Evolutionary conservation across 2,329 filamentous ascomycete species (phyloP), one percentile per base, ranked within the genome.

Genomic region (Anthostomella pinea): DNA sequence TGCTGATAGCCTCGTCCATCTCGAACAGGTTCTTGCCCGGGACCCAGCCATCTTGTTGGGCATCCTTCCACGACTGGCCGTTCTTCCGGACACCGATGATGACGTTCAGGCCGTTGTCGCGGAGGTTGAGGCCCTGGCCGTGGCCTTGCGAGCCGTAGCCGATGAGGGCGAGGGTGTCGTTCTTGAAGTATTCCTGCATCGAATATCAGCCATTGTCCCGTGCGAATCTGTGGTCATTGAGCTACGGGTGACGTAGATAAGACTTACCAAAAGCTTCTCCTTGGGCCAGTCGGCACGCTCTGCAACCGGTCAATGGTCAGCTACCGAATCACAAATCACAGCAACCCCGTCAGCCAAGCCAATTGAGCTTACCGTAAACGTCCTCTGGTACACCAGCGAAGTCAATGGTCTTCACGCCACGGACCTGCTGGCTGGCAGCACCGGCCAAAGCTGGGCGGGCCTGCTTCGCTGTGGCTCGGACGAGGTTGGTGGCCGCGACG

Each of bases 11-110:
- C 73, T 95, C 90, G 64, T 94, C 89, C 57, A 98, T 85, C 60
- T 96, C 91, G 75, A 98, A 98, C 58, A 98, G 82, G 82, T 96
- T 98, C 81, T 91, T 95, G 70, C 90, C 93, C 62, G 88, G 85
- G 41, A 97, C 83, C 93, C 93, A 98, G 72, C 93, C 93, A 71
- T 98, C 93, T 72, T 95, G 83, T 63, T 87, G 69, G 58, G 93
- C 93, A 69, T 98, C 93, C 74, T 95, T 89, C 93, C 93, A 98
- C 57, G 93, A 97, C 66, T 90, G 82, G 66, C 93, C 93, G 70
- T 93, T 85, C 85, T 97, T 97, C 65, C 93, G 87, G 65, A 98
- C 93, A 78, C 93, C 93, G 60, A 98, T 79, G 65, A 98, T 96
- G 72, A 98, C 93, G 70, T 97, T 97, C 57, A 98, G 81, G 67